phyloP scores from a whole-genome alignment of 768 basidiomycete species.

The Rhizopogon sp. region DNA sequence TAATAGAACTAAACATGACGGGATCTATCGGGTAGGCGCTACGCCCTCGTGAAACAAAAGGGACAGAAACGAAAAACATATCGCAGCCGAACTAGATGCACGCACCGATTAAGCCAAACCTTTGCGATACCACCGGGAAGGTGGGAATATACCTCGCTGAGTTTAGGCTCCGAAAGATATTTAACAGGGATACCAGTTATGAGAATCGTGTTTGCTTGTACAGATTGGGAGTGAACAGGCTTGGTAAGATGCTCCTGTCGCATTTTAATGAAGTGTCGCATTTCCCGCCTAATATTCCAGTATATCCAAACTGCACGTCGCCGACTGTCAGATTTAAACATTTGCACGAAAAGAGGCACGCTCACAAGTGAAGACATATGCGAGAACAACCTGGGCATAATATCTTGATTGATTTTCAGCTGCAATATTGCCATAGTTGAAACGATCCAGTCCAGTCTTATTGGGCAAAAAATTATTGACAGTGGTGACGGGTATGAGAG shows the following conservation, averaged over 20 bases:
- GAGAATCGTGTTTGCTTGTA: slow-evolving; percentile 88
- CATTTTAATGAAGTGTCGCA: slow-evolving; percentile 71
- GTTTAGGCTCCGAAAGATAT: slow-evolving; percentile 66
- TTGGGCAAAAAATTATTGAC: slow-evolving; percentile 43
- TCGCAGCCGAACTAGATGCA: not conserved
- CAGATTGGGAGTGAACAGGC: slow-evolving; percentile 63
- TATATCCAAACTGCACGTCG: slow-evolving; percentile 68
- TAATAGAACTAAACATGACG: not conserved
- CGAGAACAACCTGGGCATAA: slow-evolving; percentile 73
- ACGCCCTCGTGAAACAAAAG: not conserved
- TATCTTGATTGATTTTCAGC: slow-evolving; percentile 49
- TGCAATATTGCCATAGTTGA: slow-evolving; percentile 80
- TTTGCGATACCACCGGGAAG: slow-evolving; percentile 88
- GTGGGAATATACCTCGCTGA: slow-evolving; percentile 66
- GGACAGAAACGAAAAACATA: not conserved
- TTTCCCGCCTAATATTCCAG: slow-evolving; percentile 76
- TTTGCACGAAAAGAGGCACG: slow-evolving; percentile 1
- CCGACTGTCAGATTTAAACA: not conserved
- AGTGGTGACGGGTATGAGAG: slow-evolving; percentile 74
- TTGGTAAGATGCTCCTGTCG: slow-evolving; percentile 83
- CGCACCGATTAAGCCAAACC: slow-evolving; percentile 87
- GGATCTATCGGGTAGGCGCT: not conserved
- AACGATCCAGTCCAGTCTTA: slow-evolving; percentile 56
- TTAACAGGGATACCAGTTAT: slow-evolving; percentile 83
- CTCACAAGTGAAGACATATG: slow-evolving; percentile 76